Conservation (phyloP, 805 yeast genomes). For the Saccharomyces cerevisiae region DNA sequence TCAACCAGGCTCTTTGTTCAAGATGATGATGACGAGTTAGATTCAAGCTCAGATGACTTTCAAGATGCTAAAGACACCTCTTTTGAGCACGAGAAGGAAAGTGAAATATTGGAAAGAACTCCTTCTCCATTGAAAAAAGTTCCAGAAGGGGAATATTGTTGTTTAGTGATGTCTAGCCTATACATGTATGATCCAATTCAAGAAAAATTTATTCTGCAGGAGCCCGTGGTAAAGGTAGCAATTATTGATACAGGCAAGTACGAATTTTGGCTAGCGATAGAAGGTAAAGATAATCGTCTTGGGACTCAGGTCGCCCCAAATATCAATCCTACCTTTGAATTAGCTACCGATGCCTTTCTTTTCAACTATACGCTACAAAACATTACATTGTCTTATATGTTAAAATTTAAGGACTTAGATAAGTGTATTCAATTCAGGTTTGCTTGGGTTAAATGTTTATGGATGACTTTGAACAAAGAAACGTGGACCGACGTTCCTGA, state of each 20-base stretch:
- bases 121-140: slow-evolving; percentile 10
- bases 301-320: slow-evolving; percentile 39
- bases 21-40: slow-evolving; percentile 14
- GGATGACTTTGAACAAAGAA: slow-evolving; percentile 50
- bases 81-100: neutral
- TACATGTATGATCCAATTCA: slow-evolving; percentile 49
- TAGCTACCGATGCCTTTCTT: slow-evolving; percentile 43
- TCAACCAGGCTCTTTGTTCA: slow-evolving; percentile 14
- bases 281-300: slow-evolving; percentile 25
- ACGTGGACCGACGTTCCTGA: slow-evolving; percentile 40
- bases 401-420: slow-evolving; percentile 41
- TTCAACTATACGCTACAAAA: slow-evolving; percentile 47
- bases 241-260: slow-evolving; percentile 42
- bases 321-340: slow-evolving; percentile 61
- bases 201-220: slow-evolving; percentile 41
- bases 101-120: neutral
- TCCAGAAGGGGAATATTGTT: slow-evolving; percentile 8
- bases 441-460: slow-evolving; percentile 42
- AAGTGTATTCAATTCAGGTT: slow-evolving; percentile 45
- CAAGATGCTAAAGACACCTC: slow-evolving; percentile 16
- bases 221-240: slow-evolving; percentile 27
- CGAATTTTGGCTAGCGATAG: slow-evolving; percentile 46
- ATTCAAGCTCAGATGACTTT: slow-evolving; percentile 9
- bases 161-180: slow-evolving; percentile 32
- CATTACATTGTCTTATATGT: slow-evolving; percentile 50